Base-by-base conservation (phyloP, 2,329 filamentous ascomycete species). In the Colletotrichum navitas region DNA sequence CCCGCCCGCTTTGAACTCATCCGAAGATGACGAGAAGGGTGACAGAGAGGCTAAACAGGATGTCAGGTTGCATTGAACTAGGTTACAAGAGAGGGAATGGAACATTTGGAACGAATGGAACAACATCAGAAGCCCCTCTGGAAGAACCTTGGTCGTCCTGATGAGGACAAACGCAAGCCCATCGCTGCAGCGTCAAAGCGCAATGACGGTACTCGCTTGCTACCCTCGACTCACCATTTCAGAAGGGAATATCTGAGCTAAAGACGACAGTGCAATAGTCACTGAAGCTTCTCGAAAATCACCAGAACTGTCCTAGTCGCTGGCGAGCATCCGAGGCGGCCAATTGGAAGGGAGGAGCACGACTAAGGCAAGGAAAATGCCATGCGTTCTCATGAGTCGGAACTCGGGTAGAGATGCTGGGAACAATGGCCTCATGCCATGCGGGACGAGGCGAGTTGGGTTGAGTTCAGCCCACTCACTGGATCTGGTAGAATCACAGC, bases 201-300 rank as follows among this genome's bases (percentile, higher is more conserved):
- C 51, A 45, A 68, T 26, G 63, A 26, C 39, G 61, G 54, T 58
- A 36, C 16, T 47, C 36, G 36, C 21, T 36, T n/a, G 45, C 63
- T 21, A 34, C 52, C 61, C 21, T 32, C 43, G 36, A 52, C 51
- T 59, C 52, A 43, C 34, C 32, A 41, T 63, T 47, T 10, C n/a
- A 26, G 52, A 51, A 58, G 16, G 36, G 24, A 47, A 39, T 32
- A 36, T 45, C 29, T 24, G n/a, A 47, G 34, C 29, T 36, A 56
- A n/a, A 32, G 12, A 63, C 18, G 7, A 43, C 45, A 29, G 63
- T 63, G 65, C 54, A 47, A 47, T 29, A 16, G 21, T n/a, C 26
- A 52, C 45, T 32, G 65, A 71, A 71, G 34, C 58, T 71, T 68
- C 68, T 71, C 52, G 68, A 68, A 71, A 59, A 63, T 26, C 67